phyloP scores from a whole-genome alignment of 208 protist genomes.

The Herpetomonas tarakana region DNA sequence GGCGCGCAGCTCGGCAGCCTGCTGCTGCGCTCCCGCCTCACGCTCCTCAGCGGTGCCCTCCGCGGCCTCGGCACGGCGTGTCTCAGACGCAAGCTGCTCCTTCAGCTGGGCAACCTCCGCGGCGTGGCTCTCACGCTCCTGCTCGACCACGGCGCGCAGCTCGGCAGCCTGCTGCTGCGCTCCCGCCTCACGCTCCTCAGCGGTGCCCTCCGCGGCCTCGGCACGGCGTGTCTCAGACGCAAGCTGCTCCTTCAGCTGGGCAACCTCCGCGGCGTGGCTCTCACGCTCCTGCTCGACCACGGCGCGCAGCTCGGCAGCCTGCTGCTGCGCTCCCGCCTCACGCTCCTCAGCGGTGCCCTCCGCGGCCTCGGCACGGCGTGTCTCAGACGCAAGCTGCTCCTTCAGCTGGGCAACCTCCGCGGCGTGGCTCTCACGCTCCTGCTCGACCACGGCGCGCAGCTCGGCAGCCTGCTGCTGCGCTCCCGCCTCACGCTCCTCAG shows the following conservation, averaged over 20 bases:
- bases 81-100: too few species aligned
- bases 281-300: conserved; percentile 15
- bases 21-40: too few species aligned
- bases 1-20: too few species aligned
- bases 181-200: conserved; percentile 9
- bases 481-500: too few species aligned
- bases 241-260: conserved; percentile 17
- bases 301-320: conserved; percentile 6
- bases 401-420: conserved; percentile 3
- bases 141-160: too few species aligned
- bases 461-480: conserved; percentile 11
- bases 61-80: too few species aligned
- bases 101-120: too few species aligned
- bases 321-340: conserved; percentile 10
- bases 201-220: too few species aligned
- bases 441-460: neutral
- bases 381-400: conserved; percentile 4
- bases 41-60: too few species aligned
- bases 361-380: conserved; percentile 7
- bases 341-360: conserved; percentile 14
- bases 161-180: neutral
- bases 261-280: conserved; percentile 5
- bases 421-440: conserved; percentile 4
- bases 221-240: conserved; percentile 3
- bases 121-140: too few species aligned